Conservation (phyloP, 768 basidiomycete species). For the Chalciporus piperatus region DNA sequence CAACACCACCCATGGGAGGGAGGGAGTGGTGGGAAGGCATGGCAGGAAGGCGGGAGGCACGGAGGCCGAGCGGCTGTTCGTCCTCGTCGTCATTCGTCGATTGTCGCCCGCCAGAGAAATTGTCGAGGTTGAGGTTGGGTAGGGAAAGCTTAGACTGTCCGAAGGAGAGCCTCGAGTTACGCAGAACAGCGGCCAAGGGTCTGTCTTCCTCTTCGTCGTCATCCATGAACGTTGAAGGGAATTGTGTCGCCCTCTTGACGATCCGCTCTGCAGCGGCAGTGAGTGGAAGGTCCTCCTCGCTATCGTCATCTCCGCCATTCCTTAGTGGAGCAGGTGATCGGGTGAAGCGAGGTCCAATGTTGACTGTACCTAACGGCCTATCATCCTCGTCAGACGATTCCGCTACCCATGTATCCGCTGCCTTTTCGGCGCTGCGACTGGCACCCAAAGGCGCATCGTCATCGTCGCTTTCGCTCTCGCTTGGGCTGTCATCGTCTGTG, state of each 20-base stretch:
- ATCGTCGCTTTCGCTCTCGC: constrained; percentile 53
- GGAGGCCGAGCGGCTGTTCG: constrained; percentile 68
- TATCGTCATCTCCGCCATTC: constrained; percentile 43
- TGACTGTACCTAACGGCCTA: constrained; percentile 54
- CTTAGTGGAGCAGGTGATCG: constrained; percentile 8
- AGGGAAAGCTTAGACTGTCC: constrained; percentile 43
- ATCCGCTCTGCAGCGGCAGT: constrained; percentile 59
- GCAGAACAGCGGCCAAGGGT: constrained; percentile 63
- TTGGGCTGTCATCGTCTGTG: constrained; percentile 41
- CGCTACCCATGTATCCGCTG: constrained; percentile 41
- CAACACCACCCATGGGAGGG: constrained; percentile 35
- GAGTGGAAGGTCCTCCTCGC: constrained; percentile 81
- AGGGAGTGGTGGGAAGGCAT: constrained; percentile 25
- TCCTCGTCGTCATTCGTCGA: constrained; percentile 52
- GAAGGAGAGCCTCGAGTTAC: constrained; percentile 41
- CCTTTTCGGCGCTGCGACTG: constrained; percentile 20
- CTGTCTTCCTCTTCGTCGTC: constrained; percentile 52
- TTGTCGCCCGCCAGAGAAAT: constrained; percentile 17
- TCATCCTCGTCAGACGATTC: constrained; percentile 64
- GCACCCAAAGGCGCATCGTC: constrained; percentile 22
- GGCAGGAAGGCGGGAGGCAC: constrained; percentile 47
- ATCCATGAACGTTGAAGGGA: constrained; percentile 14
- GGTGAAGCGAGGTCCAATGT: constrained; percentile 51
- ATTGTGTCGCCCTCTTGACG: constrained; percentile 41
- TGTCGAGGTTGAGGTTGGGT: constrained; percentile 43